Evolutionary conservation across 306 rosid genomes (phyloP).

Genomic region (Cyamopsis tetragonoloba): DNA sequence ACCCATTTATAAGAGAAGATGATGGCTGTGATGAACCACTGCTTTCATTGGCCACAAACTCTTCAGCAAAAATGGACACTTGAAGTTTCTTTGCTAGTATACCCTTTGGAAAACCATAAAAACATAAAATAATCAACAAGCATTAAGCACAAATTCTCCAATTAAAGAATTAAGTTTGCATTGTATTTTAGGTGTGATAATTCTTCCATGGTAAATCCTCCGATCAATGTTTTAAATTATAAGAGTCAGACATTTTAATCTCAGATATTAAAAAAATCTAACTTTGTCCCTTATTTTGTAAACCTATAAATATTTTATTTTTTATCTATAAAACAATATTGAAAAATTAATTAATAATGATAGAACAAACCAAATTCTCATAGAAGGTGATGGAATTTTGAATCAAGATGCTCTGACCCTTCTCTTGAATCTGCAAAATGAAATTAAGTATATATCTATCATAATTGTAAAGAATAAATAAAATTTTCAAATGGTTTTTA

Average conservation of each 20-base stretch:
- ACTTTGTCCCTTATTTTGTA: too few relatives aligned
- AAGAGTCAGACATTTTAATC: too few relatives aligned
- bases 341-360: constrained; percentile 19
- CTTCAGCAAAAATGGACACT: constrained; percentile 60
- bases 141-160: constrained; percentile 26
- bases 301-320: too few relatives aligned
- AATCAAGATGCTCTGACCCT: constrained; percentile 51
- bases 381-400: constrained; percentile 43
- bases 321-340: too few relatives aligned
- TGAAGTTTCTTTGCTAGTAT: constrained; percentile 44
- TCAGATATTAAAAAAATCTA: too few relatives aligned
- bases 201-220: too few relatives aligned
- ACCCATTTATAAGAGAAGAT: constrained; percentile 53
- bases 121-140: constrained; percentile 21
- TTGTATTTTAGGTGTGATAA: not conserved
- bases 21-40: constrained; percentile 49
- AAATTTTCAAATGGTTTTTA: not conserved
- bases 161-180: not conserved
- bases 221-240: too few relatives aligned
- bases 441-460: constrained; percentile 1
- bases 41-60: constrained; percentile 48
- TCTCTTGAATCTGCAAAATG: constrained; percentile 54
- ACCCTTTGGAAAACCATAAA: constrained; percentile 38
- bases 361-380: constrained; percentile 50
- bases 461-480: constrained; percentile 11